Evolutionary conservation across 208 protist genomes (phyloP).

Genomic region (Entamoeba invadens): DNA sequence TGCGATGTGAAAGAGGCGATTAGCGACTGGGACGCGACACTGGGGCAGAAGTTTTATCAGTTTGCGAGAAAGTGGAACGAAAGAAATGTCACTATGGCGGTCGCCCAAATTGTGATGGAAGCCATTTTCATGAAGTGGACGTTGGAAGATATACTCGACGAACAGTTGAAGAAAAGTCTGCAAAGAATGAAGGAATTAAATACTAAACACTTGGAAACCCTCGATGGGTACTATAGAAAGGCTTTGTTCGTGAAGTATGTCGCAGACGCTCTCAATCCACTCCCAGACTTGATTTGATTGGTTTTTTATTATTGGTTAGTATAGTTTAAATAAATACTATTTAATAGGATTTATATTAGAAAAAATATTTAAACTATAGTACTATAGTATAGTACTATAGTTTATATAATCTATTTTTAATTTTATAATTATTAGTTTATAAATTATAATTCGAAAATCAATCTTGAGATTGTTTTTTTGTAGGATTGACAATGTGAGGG

Average conservation of each 20-base stretch:
- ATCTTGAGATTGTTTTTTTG: too few relatives aligned
- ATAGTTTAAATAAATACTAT: too few relatives aligned
- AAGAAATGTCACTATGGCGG: neutral
- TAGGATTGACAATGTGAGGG: too few relatives aligned
- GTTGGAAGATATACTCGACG: neutral
- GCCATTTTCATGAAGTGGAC: neutral
- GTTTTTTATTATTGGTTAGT: too few relatives aligned
- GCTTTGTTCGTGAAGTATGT: neutral
- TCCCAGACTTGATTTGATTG: too few relatives aligned
- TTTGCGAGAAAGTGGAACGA: neutral
- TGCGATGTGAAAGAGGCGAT: neutral
- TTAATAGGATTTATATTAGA: too few relatives aligned
- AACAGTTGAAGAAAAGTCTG: neutral
- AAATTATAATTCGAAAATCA: too few relatives aligned
- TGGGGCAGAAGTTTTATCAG: neutral
- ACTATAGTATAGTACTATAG: too few relatives aligned
- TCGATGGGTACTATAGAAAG: neutral
- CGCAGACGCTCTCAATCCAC: neutral
- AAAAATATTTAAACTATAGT: too few relatives aligned
- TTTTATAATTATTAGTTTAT: too few relatives aligned
- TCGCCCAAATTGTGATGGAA: neutral
- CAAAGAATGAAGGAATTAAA: neutral
- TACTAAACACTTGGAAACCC: neutral
- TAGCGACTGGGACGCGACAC: neutral
- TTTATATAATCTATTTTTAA: too few relatives aligned